These are phyloP conservation scores for Aspergillus versicolor DNA, from an alignment of 2,329 filamentous ascomycete species.

Conservation along the genomic window DNA sequence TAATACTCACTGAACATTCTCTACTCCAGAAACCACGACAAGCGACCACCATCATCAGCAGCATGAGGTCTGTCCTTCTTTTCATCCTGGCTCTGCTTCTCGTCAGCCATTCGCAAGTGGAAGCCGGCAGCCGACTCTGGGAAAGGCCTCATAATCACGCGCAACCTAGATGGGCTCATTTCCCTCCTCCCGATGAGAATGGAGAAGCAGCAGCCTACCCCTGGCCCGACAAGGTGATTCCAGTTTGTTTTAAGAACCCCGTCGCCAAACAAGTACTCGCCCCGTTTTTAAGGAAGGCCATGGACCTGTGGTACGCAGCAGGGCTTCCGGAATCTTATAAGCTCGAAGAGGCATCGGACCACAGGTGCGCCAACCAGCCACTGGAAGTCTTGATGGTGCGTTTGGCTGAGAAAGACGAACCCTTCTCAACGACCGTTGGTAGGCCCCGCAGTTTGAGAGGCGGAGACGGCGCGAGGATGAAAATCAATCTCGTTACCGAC, in stretches of 20 bases:
- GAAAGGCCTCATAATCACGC: background rate
- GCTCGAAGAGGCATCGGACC: background rate
- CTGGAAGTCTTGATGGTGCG: background rate
- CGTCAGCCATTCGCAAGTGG: background rate
- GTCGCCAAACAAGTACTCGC: background rate
- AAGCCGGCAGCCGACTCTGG: constrained; percentile 6
- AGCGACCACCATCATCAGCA: too few relatives aligned
- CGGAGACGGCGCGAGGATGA: background rate
- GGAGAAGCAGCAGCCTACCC: background rate
- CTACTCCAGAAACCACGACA: too few relatives aligned
- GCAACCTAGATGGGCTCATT: background rate
- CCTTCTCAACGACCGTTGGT: too few relatives aligned
- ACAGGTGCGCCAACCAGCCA: background rate
- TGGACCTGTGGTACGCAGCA: constrained; percentile 10
- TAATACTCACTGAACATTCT: too few relatives aligned
- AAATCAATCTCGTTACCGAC: background rate
- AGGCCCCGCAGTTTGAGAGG: background rate
- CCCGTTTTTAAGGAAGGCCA: background rate
- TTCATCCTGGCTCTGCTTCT: background rate
- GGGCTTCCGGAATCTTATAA: constrained; percentile 6
- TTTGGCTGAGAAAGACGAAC: background rate
- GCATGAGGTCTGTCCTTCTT: background rate
- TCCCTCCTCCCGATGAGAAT: background rate
- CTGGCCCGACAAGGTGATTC: constrained; percentile 4
- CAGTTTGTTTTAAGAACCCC: background rate